Conservation (phyloP, 768 basidiomycete species). For the Trametes cinnabarina region DNA sequence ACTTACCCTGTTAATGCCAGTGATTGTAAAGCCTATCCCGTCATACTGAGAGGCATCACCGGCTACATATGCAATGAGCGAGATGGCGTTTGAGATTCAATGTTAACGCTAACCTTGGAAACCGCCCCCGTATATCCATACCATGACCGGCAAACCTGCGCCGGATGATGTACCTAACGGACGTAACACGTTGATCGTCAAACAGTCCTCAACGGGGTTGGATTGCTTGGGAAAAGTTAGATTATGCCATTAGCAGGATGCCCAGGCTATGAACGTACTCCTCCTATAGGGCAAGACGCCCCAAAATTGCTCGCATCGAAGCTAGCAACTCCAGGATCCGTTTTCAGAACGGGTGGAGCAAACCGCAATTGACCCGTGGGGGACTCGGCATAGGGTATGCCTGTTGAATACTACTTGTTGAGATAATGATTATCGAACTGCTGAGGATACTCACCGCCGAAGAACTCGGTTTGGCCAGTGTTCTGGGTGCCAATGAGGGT, state of each 20-base stretch:
- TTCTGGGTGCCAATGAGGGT: conserved; percentile 23
- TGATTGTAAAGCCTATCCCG: neutral
- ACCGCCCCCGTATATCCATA: conserved; percentile 45
- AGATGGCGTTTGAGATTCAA: neutral
- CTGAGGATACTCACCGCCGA: conserved; percentile 24
- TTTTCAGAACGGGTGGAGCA: conserved; percentile 25
- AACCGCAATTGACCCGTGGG: conserved; percentile 32
- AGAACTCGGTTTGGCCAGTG: conserved; percentile 28
- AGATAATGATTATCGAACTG: neutral
- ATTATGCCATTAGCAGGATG: neutral
- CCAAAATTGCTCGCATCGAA: conserved; percentile 26
- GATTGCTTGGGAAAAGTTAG: neutral
- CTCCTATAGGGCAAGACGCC: conserved; percentile 28
- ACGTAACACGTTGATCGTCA: conserved; percentile 46
- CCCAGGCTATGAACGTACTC: conserved; percentile 25
- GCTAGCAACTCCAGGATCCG: conserved; percentile 4
- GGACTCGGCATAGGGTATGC: conserved; percentile 36
- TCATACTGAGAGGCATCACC: conserved; percentile 7
- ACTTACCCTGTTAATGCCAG: conserved; percentile 4
- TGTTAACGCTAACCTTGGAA: conserved; percentile 22
- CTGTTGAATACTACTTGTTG: no score
- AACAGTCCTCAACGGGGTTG: conserved; percentile 41
- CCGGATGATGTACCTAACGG: conserved; percentile 32
- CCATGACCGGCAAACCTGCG: conserved; percentile 41
- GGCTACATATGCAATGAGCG: neutral